Evolutionary conservation across 2,329 filamentous ascomycete genomes (phyloP).

Genomic region (Lachnellula subtilissima): DNA sequence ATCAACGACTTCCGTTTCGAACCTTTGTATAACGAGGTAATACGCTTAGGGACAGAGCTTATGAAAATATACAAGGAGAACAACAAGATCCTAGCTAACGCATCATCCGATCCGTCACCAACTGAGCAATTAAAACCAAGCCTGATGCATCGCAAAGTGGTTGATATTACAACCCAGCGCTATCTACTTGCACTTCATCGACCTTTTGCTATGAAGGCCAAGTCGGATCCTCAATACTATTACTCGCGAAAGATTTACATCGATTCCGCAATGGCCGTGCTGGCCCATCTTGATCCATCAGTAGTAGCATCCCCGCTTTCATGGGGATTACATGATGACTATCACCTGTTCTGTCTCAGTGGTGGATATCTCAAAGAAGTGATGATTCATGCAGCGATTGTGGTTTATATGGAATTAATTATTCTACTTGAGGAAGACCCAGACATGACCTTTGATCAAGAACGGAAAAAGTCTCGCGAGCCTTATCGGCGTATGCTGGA

Average conservation of each 20-base stretch:
- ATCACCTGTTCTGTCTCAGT: conserved; percentile 31
- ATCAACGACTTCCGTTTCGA: conserved; percentile 43
- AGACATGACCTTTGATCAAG: conserved; percentile 26
- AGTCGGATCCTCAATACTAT: conserved; percentile 42
- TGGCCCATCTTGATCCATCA: conserved; percentile 9
- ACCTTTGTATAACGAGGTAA: conserved; percentile 43
- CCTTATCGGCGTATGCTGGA: conserved; percentile 31
- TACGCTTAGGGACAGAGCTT: conserved; percentile 43
- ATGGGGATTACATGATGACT: conserved; percentile 2
- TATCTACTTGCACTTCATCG: conserved; percentile 52
- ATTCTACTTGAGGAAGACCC: conserved; percentile 13
- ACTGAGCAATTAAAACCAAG: neutral
- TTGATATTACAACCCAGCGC: conserved; percentile 48
- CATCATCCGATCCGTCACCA: neutral
- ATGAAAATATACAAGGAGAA: conserved; percentile 31
- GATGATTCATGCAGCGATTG: conserved; percentile 36
- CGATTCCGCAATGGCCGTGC: conserved; percentile 36
- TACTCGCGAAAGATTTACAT: conserved; percentile 45
- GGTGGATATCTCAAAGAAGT: conserved; percentile 41
- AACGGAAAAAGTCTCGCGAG: conserved; percentile 27
- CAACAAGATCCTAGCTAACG: conserved; percentile 9
- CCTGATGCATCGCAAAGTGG: conserved; percentile 38
- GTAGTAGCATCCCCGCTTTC: neutral
- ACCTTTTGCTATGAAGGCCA: conserved; percentile 41
- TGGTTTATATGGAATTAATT: conserved; percentile 41